Conservation (phyloP, 306 rosid species). For the Biancaea sappan region DNA sequence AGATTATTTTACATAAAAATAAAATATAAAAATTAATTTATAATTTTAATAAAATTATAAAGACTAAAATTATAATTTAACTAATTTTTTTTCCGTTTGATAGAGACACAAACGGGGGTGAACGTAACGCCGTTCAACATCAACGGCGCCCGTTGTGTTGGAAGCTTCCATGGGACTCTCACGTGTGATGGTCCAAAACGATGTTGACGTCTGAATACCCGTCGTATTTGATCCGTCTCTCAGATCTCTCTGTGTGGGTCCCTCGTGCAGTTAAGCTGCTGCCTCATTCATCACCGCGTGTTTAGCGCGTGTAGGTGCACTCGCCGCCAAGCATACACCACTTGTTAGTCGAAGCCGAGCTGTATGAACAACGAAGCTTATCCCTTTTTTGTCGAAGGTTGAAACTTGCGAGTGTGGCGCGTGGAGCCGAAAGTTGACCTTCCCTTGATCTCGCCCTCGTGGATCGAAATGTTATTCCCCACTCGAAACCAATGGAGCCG, state of each 20-base stretch:
- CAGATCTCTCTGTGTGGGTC: neutral
- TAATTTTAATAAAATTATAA: too few relatives aligned
- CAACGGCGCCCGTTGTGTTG: neutral
- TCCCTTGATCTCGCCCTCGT: conserved; percentile 11
- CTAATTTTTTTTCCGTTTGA: too few relatives aligned
- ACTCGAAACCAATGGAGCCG: conserved; percentile 23
- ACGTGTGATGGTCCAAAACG: conserved; percentile 26
- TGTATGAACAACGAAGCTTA: neutral
- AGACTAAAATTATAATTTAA: too few relatives aligned
- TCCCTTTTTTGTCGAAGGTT: neutral
- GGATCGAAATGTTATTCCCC: neutral
- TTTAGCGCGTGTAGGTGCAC: neutral
- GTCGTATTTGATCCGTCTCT: neutral
- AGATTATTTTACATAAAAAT: too few relatives aligned
- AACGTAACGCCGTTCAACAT: neutral
- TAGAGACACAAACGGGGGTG: too few relatives aligned
- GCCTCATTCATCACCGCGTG: neutral
- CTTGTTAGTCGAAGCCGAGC: neutral
- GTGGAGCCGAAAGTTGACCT: conserved; percentile 30
- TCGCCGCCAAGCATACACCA: neutral
- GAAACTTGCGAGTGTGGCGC: neutral
- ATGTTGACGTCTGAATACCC: conserved; percentile 39
- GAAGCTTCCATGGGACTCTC: conserved; percentile 25
- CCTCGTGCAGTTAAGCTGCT: neutral
- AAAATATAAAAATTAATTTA: too few relatives aligned